Base-by-base conservation (phyloP, 352 stramenopile species). In the Globisporangium spinosum region DNA sequence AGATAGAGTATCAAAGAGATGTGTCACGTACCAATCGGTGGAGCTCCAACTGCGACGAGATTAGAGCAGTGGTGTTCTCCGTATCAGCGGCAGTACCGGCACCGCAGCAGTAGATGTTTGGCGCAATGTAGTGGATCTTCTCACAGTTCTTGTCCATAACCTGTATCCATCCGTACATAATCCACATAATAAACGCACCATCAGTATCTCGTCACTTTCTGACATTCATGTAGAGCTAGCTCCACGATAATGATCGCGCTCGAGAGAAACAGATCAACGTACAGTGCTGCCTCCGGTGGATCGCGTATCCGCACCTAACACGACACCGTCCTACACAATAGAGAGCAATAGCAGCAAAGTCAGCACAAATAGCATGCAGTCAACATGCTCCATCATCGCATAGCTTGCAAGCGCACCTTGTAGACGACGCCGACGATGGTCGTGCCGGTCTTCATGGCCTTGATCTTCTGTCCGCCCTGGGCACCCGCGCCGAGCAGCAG, bases 141-240 rank as follows among this genome's bases (percentile, higher is more conserved):
- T 99, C 95, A 69, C 98, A 99, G 80, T 99, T 99, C 85, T 99
- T 99, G 87, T 99, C 98, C 71, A 98, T 98, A 15, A 99, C 93
- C 75, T 81, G 54, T 58, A 58, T 15, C 27, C 47, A 55, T 55
- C 17, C 47, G n/a, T 10, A 59, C 27, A 59, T 29, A 38, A 38
- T 32, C 0, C 34, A 29, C 55, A 64, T 34, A 66, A 12, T 8
- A 12, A 9, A 27, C 17, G 23, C 38, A 47, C 1, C 6, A 40
- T 57, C 13, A 59, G 38, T 40, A 40, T 13, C 13, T 13, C 34
- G 34, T 13, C 8, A 40, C 34, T 40, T 38, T 40, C 34, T 4
- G 10, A 40, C 34, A 13, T 40, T 40, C 34, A 40, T 13, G 34
- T 40, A 40, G 29, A 32, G 29, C 4, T 13, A 40, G 34, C 34